A percentile compares a stretch with the other conserved stretches of the same genome.
Conservation (phyloP, 2,329 filamentous ascomycete genomes). For the Colletotrichum sp. region DNA sequence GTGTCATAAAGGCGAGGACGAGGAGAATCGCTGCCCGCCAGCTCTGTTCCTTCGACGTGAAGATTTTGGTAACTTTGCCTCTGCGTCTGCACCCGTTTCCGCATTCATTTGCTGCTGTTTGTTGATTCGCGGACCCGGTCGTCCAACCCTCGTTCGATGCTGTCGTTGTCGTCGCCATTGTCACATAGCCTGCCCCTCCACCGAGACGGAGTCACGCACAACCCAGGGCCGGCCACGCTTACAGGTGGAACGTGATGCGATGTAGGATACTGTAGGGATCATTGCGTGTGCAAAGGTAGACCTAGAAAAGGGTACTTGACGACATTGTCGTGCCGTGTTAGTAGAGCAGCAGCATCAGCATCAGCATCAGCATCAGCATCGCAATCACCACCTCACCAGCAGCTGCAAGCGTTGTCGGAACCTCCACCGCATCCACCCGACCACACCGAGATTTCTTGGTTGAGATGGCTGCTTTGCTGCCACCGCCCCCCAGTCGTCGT, state of each 20-base stretch:
- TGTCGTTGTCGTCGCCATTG: neutral
- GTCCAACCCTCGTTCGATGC: neutral
- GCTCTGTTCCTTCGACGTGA: neutral
- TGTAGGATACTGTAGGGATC: neutral
- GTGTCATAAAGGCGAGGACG: neutral
- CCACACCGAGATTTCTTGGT: neutral
- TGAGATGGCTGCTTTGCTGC: neutral
- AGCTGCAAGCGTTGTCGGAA: neutral
- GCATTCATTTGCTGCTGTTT: neutral
- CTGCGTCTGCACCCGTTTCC: conserved; percentile 1
- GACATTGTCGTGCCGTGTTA: neutral
- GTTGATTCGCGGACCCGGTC: neutral
- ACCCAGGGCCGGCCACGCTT: neutral
- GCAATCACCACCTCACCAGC: neutral
- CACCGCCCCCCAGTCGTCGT: neutral
- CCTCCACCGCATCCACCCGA: neutral
- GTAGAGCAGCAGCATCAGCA: neutral
- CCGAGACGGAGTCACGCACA: neutral
- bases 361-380: neutral
- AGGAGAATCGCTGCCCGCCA: neutral
- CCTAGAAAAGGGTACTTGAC: neutral
- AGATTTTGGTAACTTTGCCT: neutral
- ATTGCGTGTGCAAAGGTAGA: neutral
- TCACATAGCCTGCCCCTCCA: neutral
- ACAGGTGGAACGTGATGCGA: neutral